Conservation (phyloP, 306 rosid genomes). For the Adenanthera pavonina region DNA sequence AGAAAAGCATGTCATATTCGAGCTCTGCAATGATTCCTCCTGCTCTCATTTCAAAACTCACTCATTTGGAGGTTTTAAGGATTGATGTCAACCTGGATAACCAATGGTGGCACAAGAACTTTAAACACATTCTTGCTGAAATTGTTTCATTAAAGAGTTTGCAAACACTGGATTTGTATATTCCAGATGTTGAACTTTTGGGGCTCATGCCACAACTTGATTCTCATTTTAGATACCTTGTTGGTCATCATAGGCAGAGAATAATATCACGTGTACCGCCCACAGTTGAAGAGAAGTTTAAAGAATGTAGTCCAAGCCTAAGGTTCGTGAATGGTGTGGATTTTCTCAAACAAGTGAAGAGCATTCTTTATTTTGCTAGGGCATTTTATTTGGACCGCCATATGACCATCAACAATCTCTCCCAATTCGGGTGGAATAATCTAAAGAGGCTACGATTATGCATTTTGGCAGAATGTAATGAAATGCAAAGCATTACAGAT, state of each 20-base stretch:
- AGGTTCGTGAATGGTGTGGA: not conserved
- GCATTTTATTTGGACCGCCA: not conserved
- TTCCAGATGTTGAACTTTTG: not conserved
- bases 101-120: not conserved
- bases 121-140: not conserved
- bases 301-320: not conserved
- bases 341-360: not conserved
- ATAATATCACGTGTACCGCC: not conserved
- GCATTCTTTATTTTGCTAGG: not conserved
- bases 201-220: rapidly evolving
- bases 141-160: not conserved
- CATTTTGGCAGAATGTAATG: not conserved
- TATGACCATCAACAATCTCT: not conserved
- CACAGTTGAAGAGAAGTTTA: not conserved
- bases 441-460: not conserved
- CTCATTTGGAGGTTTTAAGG: not conserved
- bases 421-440: not conserved
- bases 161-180: not conserved
- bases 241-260: not conserved
- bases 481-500: not conserved
- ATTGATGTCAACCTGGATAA: not conserved
- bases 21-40: not conserved
- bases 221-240: not conserved
- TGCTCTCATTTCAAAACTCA: not conserved
- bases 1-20: not conserved